phyloP scores from a whole-genome alignment of 1,284 basidiomycete species.

The Ceratobasidium papillatum region DNA sequence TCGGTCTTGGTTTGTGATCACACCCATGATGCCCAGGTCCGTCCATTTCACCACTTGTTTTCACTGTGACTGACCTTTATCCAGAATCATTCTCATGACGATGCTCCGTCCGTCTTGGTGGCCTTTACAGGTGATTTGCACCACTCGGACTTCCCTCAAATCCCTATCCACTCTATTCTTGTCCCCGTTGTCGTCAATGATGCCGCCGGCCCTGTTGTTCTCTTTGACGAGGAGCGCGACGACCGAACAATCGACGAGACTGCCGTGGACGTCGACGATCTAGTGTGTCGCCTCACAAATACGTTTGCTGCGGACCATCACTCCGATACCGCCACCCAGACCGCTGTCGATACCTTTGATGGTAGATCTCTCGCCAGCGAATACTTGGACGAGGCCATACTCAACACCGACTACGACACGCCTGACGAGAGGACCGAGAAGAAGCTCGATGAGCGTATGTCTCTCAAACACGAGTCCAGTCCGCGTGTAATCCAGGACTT shows the following conservation, averaged over 20 bases:
- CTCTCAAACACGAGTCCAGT: constrained; percentile 13
- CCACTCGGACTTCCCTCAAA: constrained; percentile 12
- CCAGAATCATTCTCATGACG: constrained; percentile 16
- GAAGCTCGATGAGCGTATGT: background rate
- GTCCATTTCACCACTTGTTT: background rate
- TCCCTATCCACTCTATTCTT: constrained; percentile 29
- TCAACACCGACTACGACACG: constrained; percentile 20
- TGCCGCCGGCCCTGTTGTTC: constrained; percentile 21
- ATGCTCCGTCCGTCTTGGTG: constrained; percentile 18
- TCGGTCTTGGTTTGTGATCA: constrained; percentile 25
- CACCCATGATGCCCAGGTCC: constrained; percentile 7
- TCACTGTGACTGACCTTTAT: background rate
- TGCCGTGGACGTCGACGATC: constrained; percentile 17
- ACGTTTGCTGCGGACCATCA: constrained; percentile 16
- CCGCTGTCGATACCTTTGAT: constrained; percentile 16
- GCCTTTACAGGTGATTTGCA: constrained; percentile 30
- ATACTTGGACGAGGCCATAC: background rate
- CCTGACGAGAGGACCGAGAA: constrained; percentile 14
- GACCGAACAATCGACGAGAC: constrained; percentile 24
- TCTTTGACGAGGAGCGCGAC: constrained; percentile 30
- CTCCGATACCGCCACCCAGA: constrained; percentile 27
- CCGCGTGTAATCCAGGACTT: background rate
- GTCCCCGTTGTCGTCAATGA: constrained; percentile 33
- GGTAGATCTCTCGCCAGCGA: constrained; percentile 8
- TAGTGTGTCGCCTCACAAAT: constrained; percentile 17